Evolutionary conservation across 306 rosid genomes (phyloP).

Genomic region (Senna tora): DNA sequence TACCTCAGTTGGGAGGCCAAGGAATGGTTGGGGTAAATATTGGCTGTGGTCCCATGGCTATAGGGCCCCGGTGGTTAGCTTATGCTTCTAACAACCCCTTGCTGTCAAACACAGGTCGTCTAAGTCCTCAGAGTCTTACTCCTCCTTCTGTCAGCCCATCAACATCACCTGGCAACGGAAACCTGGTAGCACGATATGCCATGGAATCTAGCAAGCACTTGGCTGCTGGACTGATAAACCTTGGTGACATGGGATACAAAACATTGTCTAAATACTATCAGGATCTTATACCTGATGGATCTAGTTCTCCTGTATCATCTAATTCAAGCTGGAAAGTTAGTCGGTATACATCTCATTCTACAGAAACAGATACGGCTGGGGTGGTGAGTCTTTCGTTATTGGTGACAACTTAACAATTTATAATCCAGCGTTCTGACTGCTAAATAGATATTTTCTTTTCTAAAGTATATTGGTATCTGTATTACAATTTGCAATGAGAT

Average conservation of each 20-base stretch:
- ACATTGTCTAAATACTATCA: constrained; percentile 91
- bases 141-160: constrained; percentile 94
- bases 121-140: constrained; percentile 91
- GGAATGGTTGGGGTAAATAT: constrained; percentile 84
- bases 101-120: constrained; percentile 66
- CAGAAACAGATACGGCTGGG: constrained; percentile 81
- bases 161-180: constrained; percentile 90
- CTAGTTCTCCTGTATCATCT: constrained; percentile 84
- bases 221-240: constrained; percentile 82
- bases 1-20: constrained; percentile 91
- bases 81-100: constrained; percentile 85
- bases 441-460: constrained; percentile 46
- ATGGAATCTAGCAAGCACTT: constrained; percentile 97
- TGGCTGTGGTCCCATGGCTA: constrained; percentile 97
- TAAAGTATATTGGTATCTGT: constrained; percentile 45
- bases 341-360: constrained; percentile 62
- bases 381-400: constrained; percentile 69
- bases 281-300: constrained; percentile 88
- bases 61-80: constrained; percentile 96
- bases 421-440: constrained; percentile 38
- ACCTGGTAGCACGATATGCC: constrained; percentile 92
- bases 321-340: constrained; percentile 79
- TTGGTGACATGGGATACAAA: constrained; percentile 94
- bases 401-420: constrained; percentile 27
- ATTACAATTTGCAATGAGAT: constrained; percentile 51